Percentiles rank a stretch among this genome's conserved stretches.
Conservation (phyloP, 225 moss, liverwort and hornwort species). For the Bryoerythrophyllum caledonicum region DNA sequence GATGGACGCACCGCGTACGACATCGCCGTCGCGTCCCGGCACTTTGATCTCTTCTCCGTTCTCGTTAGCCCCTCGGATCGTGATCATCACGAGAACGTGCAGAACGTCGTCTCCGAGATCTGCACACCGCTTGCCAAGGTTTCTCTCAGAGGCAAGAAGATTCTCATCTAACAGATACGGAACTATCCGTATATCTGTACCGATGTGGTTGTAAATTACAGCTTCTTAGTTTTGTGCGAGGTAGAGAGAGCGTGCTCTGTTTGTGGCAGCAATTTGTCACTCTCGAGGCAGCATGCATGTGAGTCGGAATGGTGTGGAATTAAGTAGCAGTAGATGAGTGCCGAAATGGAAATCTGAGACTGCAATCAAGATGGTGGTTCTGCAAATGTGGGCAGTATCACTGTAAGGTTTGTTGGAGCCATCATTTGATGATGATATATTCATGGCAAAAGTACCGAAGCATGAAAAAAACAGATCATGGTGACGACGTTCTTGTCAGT, state of each 20-base stretch:
- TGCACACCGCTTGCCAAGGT: conserved; percentile 14
- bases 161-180: conserved; percentile 21
- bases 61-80: conserved; percentile 22
- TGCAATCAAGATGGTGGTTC: background rate
- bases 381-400: background rate
- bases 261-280: conserved; percentile 6
- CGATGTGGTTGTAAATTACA: conserved; percentile 10
- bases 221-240: background rate
- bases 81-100: background rate
- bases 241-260: background rate
- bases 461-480: background rate
- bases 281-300: background rate
- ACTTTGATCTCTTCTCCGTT: conserved; percentile 33
- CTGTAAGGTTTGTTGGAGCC: background rate
- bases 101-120: conserved; percentile 2
- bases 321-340: background rate
- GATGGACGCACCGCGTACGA: conserved; percentile 50
- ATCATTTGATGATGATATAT: background rate
- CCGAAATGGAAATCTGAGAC: background rate
- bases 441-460: background rate
- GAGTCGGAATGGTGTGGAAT: too few relatives aligned
- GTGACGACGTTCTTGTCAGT: conserved; percentile 29
- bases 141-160: conserved; percentile 27
- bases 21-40: conserved; percentile 34
- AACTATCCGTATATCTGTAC: background rate